Evolutionary conservation across 345 rosid species (phyloP).

Genomic region (Gossypium stocksii): DNA sequence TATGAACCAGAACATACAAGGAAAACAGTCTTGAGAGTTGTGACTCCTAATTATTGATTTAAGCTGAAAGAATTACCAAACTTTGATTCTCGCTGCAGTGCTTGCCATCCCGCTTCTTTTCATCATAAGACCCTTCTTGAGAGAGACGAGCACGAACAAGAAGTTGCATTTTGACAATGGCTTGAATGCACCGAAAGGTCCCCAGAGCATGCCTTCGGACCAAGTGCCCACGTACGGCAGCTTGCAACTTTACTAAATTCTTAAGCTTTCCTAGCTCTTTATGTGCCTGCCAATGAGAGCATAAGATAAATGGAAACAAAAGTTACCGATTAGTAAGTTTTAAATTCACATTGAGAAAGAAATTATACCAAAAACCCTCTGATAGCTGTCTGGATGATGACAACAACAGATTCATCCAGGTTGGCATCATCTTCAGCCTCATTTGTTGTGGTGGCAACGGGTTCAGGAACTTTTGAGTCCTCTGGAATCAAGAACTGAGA

Average conservation of each 20-base stretch:
- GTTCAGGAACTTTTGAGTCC: constrained; percentile 29
- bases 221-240: constrained; percentile 86
- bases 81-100: background rate
- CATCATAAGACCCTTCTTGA: constrained; percentile 16
- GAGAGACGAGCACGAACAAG: constrained; percentile 65
- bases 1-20: background rate
- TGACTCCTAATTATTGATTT: background rate
- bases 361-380: constrained; percentile 50
- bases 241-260: constrained; percentile 80
- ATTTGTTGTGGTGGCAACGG: constrained; percentile 19
- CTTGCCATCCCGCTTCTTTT: constrained; percentile 3
- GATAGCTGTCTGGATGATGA: constrained; percentile 54
- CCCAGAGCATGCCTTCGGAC: constrained; percentile 88
- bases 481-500: constrained; percentile 13
- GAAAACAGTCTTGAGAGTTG: background rate
- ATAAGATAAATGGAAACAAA: background rate
- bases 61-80: constrained; percentile 11
- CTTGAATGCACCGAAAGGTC: constrained; percentile 80
- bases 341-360: background rate
- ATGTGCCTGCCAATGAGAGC: constrained; percentile 44
- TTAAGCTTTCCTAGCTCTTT: constrained; percentile 59
- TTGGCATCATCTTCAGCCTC: constrained; percentile 25
- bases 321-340: background rate
- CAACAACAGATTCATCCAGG: constrained; percentile 41
- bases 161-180: constrained; percentile 83